Conservation (phyloP, 1,139 yeast genomes). For the Suhomyces taliae region DNA sequence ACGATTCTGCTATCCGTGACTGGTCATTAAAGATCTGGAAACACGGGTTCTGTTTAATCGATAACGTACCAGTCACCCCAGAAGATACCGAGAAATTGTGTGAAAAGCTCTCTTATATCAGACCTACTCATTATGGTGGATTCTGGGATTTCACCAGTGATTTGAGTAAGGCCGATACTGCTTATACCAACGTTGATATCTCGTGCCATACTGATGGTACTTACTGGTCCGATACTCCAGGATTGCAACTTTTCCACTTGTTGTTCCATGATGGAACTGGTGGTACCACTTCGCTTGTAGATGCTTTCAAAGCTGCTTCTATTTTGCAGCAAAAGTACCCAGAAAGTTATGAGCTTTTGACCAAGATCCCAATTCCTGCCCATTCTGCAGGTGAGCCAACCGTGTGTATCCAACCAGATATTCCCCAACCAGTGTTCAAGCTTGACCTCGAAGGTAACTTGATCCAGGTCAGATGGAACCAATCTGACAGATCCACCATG, state of each 20-base stretch:
- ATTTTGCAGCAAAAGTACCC: constrained; percentile 50
- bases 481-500: constrained; percentile 70
- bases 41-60: constrained; percentile 65
- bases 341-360: constrained; percentile 54
- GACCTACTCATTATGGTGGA: constrained; percentile 79
- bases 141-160: constrained; percentile 83
- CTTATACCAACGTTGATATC: constrained; percentile 69
- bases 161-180: constrained; percentile 69
- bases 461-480: constrained; percentile 74
- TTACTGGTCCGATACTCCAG: constrained; percentile 78
- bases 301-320: constrained; percentile 65
- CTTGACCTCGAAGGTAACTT: constrained; percentile 55
- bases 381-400: constrained; percentile 76
- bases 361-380: constrained; percentile 60
- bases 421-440: constrained; percentile 61
- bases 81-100: constrained; percentile 62
- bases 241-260: constrained; percentile 70
- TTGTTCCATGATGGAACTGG: constrained; percentile 68
- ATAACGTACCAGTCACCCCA: constrained; percentile 62
- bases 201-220: constrained; percentile 77
- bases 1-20: constrained; percentile 48
- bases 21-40: constrained; percentile 61
- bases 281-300: constrained; percentile 73
- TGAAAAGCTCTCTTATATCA: constrained; percentile 59
- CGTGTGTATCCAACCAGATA: constrained; percentile 65